Evolutionary conservation across 2,329 filamentous ascomycete species (phyloP).

Genomic region (Apiospora marii): DNA sequence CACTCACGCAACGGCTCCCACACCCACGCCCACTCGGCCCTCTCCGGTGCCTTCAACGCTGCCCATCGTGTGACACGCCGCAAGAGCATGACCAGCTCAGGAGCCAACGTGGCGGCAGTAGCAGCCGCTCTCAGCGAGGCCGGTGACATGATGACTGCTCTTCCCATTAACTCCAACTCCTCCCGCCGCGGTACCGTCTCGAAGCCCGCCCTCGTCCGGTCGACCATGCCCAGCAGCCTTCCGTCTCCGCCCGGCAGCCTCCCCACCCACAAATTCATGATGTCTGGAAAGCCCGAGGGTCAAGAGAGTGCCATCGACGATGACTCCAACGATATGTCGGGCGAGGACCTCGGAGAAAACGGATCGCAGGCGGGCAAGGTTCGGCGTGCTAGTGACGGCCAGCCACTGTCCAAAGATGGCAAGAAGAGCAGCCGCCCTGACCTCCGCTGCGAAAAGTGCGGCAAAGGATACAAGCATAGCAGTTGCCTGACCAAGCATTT

Average conservation of each 20-base stretch:
- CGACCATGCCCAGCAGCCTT: conserved; percentile 62
- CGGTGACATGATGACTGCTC: conserved; percentile 62
- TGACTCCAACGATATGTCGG: conserved; percentile 66
- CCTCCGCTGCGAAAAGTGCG: conserved; percentile 95
- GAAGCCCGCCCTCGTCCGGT: conserved; percentile 61
- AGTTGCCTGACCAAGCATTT: conserved; percentile 99
- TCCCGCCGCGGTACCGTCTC: conserved; percentile 74
- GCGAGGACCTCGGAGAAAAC: conserved; percentile 57
- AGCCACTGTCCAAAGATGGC: conserved; percentile 81
- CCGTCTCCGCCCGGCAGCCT: conserved; percentile 74
- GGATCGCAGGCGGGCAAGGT: conserved; percentile 59
- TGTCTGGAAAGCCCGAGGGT: conserved; percentile 56
- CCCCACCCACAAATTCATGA: conserved; percentile 63
- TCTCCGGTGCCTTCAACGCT: conserved; percentile 78
- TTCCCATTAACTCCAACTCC: conserved; percentile 63
- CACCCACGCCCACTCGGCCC: conserved; percentile 84
- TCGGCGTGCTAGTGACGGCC: conserved; percentile 83
- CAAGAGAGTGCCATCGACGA: conserved; percentile 75
- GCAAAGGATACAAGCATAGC: conserved; percentile 99
- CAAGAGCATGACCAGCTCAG: conserved; percentile 87
- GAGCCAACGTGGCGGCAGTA: conserved; percentile 76
- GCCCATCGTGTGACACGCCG: conserved; percentile 87
- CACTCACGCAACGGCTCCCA: conserved; percentile 79
- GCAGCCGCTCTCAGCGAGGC: conserved; percentile 76
- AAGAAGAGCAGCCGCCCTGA: conserved; percentile 82